phyloP scores from a whole-genome alignment of 1,139 yeast species.

The Eremothecium sinecaudum region DNA sequence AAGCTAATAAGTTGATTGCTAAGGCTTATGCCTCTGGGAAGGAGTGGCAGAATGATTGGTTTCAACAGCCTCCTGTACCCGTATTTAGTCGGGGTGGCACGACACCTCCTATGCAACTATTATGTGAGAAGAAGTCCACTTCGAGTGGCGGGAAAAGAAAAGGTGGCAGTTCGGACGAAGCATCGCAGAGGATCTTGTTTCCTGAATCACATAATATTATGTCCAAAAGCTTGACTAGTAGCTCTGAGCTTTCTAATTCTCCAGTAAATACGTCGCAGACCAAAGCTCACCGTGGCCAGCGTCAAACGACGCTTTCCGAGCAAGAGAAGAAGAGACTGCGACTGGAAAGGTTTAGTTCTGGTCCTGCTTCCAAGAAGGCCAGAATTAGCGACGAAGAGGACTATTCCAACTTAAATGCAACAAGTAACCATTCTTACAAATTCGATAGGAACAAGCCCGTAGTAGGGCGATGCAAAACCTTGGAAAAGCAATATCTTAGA shows the following conservation, averaged over 20 bases:
- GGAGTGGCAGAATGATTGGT: slow-evolving; percentile 55
- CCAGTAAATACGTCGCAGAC: background rate
- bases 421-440: slow-evolving; percentile 25
- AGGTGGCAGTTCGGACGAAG: background rate
- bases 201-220: background rate
- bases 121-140: slow-evolving; percentile 12
- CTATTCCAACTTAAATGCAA: slow-evolving; percentile 27
- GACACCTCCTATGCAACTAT: slow-evolving; percentile 11
- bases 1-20: slow-evolving; percentile 42
- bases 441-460: slow-evolving; percentile 35
- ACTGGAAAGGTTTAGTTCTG: slow-evolving; percentile 23
- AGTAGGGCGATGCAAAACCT: slow-evolving; percentile 52
- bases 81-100: slow-evolving; percentile 4
- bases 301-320: slow-evolving; percentile 5
- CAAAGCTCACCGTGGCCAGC: background rate
- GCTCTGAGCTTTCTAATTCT: background rate
- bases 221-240: background rate
- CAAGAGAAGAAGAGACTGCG: slow-evolving; percentile 24
- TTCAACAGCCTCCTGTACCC: slow-evolving; percentile 31
- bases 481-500: slow-evolving; percentile 75
- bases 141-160: background rate
- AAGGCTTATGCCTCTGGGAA: slow-evolving; percentile 41
- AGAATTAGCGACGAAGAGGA: slow-evolving; percentile 22
- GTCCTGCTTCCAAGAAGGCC: slow-evolving; percentile 6
- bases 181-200: background rate